phyloP scores from a whole-genome alignment of 768 basidiomycete genomes.

The Auricularia sp. region DNA sequence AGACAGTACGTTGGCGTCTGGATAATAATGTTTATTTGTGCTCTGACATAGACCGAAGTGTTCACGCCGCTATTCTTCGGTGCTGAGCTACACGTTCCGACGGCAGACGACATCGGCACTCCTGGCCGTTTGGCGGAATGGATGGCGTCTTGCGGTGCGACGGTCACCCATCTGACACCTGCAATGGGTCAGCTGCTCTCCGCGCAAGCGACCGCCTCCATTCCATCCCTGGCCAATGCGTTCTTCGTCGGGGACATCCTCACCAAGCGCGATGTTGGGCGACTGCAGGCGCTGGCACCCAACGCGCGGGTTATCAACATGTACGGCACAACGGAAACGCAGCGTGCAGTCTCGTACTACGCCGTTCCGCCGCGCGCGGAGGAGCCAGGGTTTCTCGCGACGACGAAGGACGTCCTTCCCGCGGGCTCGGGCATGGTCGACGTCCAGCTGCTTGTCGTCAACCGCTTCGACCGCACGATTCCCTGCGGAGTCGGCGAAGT shows the following conservation, averaged over 20 bases:
- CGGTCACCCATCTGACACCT: slow-evolving; percentile 95
- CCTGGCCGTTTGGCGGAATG: slow-evolving; percentile 95
- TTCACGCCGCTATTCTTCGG: slow-evolving; percentile 98
- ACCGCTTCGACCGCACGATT: slow-evolving; percentile 72
- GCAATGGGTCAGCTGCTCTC: slow-evolving; percentile 99
- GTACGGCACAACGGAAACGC: slow-evolving; percentile 99
- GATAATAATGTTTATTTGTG: not conserved
- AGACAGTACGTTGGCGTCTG: slow-evolving; percentile 64
- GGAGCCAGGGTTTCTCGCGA: slow-evolving; percentile 84
- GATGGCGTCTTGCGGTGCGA: slow-evolving; percentile 89
- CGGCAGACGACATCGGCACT: slow-evolving; percentile 92
- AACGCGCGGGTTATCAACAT: slow-evolving; percentile 97
- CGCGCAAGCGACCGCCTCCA: slow-evolving; percentile 70
- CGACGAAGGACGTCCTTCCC: slow-evolving; percentile 95
- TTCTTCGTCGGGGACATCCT: slow-evolving; percentile 99
- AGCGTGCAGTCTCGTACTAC: slow-evolving; percentile 97
- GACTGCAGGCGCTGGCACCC: slow-evolving; percentile 82
- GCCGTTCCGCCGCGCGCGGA: slow-evolving; percentile 73
- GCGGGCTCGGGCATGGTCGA: slow-evolving; percentile 97
- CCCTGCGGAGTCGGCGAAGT: slow-evolving; percentile 93
- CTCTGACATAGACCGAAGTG: slow-evolving; percentile 40
- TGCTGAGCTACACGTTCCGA: slow-evolving; percentile 90
- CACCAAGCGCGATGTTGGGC: slow-evolving; percentile 94
- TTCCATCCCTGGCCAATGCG: slow-evolving; percentile 77
- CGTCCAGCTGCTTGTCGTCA: slow-evolving; percentile 94